phyloP scores from a whole-genome alignment of 345 rosid genomes.

The Eucalyptus cloeziana region DNA sequence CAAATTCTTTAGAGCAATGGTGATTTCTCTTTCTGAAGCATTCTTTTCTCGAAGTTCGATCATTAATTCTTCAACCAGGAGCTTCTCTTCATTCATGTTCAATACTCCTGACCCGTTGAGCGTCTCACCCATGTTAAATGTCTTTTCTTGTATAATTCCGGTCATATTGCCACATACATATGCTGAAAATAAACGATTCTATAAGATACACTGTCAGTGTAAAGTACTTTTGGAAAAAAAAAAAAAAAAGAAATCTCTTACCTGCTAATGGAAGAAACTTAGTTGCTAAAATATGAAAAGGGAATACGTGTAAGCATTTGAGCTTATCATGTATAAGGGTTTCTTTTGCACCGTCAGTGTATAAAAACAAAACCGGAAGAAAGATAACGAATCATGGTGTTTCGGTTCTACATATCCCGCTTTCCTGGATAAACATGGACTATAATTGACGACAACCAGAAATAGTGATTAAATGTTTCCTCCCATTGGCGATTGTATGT shows the following conservation, averaged over 20 bases:
- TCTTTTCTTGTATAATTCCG: background rate
- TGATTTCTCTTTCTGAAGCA: background rate
- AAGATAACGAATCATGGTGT: background rate
- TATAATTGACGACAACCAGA: background rate
- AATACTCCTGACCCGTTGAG: background rate
- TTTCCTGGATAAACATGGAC: background rate
- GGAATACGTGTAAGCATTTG: background rate
- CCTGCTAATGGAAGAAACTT: background rate
- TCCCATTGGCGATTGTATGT: background rate
- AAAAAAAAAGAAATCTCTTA: too few relatives aligned
- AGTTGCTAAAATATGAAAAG: background rate
- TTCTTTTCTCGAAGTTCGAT: background rate
- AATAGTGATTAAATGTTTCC: background rate
- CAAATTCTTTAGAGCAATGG: constrained; percentile 1
- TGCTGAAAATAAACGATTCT: background rate
- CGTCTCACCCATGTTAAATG: background rate
- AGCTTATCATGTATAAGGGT: background rate
- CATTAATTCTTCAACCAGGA: background rate
- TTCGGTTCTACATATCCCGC: background rate
- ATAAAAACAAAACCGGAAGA: background rate
- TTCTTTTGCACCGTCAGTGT: too few relatives aligned
- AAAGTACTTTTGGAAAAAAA: background rate
- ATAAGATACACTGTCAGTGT: background rate
- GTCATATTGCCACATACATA: constrained; percentile 9
- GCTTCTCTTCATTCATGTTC: constrained; percentile 1